These are phyloP conservation scores for Priceomyces melissophilus DNA, from an alignment of 805 yeast genomes.

Conservation along the genomic window DNA sequence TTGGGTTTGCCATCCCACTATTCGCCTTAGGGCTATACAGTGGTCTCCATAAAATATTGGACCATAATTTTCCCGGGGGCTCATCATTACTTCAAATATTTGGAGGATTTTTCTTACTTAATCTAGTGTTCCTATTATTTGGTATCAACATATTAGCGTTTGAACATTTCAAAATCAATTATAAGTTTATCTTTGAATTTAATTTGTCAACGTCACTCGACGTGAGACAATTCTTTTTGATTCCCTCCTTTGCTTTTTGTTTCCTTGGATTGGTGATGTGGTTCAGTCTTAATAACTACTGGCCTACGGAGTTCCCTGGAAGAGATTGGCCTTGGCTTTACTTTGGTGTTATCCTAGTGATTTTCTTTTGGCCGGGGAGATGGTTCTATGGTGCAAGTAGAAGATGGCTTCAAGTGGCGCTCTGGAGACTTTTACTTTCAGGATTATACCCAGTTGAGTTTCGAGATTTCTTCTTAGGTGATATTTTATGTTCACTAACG, in stretches of 20 bases:
- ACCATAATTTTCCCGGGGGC: conserved; percentile 50
- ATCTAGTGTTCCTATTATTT: conserved; percentile 60
- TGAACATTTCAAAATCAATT: conserved; percentile 74
- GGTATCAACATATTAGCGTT: conserved; percentile 70
- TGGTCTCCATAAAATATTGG: conserved; percentile 43
- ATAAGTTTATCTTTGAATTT: conserved; percentile 88
- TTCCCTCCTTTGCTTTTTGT: conserved; percentile 60
- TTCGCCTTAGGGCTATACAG: conserved; percentile 53
- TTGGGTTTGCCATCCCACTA: conserved; percentile 73
- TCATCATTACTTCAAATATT: conserved; percentile 73
- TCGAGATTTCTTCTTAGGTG: conserved; percentile 90
- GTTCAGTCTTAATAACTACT: conserved; percentile 71
- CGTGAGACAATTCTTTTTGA: conserved; percentile 58
- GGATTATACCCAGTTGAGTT: conserved; percentile 95
- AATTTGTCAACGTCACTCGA: conserved; percentile 65
- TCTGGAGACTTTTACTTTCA: conserved; percentile 70
- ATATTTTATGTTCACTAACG: conserved; percentile 82
- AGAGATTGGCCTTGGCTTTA: conserved; percentile 79
- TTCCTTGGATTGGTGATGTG: conserved; percentile 61
- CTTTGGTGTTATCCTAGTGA: conserved; percentile 47
- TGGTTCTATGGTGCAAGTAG: conserved; percentile 60
- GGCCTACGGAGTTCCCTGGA: conserved; percentile 59
- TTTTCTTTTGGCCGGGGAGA: conserved; percentile 61
- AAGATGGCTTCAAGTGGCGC: conserved; percentile 69
- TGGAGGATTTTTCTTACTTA: conserved; percentile 81